Base-by-base conservation (phyloP, 208 protist genomes). In the Acanthamoeba royreba region DNA sequence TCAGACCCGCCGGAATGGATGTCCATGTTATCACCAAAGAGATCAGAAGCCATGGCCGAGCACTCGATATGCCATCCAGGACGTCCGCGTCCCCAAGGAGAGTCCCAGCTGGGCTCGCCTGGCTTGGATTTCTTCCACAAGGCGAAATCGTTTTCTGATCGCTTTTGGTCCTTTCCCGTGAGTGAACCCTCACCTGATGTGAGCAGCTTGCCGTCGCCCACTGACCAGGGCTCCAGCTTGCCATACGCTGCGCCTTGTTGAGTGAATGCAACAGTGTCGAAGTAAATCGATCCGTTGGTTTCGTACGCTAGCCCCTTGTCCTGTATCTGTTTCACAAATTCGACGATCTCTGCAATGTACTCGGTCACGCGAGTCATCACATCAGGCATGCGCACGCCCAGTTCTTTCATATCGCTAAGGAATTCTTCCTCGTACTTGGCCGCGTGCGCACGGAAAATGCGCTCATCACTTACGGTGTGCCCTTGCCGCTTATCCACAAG, bases 21-120 rank as follows among this genome's bases (percentile, higher is more conserved):
- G 96, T 99, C 99, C 79, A 99, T 98, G 69, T 98, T 98, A 33
- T 95, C 90, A 52, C 98, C 98, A 13, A 99, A 94, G 5, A 99
- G 95, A 69, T 94, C 92, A 5, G 61, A 98, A 4, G 99, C 98
- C 99, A 99, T 99, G n/a, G 98, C 99, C 77, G 98, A 99, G 98
- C 99, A 99, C 95, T 99, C 99, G 95, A 99, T 99, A 96, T 99
- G 99, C 99, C 99, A 99, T 40, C 99, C 99, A 8, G 99, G 99
- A 31, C 99, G 97, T 35, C 99, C 99, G 17, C 93, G 88, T n/a
- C 93, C 96, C 96, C 95, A 98, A 8, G 98, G 98, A 35, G 97
- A 98, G 2, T 98, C 94, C 98, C 98, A 99, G 9, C 86, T 90
- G 66, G 99, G 99, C 96, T 99, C 99, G 17, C 98, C 98, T 31